Percentiles rank a stretch among this genome's conserved stretches.
phyloP scores from a whole-genome alignment of 2,329 filamentous ascomycete genomes.

The Clarireedia paspali region DNA sequence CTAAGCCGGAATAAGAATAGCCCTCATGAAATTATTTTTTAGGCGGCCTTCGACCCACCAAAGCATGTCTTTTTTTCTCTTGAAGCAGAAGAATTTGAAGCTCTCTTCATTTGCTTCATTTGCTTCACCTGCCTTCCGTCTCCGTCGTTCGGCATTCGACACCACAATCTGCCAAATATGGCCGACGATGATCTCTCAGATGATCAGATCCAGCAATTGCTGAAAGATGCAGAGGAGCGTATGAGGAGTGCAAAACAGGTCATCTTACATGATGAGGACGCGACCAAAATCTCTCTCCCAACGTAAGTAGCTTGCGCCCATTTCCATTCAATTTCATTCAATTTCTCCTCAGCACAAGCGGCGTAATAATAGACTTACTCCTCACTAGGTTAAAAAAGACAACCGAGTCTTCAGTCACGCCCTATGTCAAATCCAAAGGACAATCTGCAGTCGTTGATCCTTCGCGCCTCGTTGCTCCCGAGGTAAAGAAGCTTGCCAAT shows the following conservation, averaged over 20 bases:
- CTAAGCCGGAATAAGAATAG: not conserved
- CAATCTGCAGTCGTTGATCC: slow-evolving; percentile 46
- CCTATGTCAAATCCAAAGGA: slow-evolving; percentile 46
- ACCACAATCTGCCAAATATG: slow-evolving; percentile 14
- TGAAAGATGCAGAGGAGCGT: slow-evolving; percentile 55
- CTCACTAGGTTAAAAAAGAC: slow-evolving; percentile 2
- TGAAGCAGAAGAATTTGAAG: not conserved
- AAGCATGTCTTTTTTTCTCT: not conserved
- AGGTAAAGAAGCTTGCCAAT: slow-evolving; percentile 39
- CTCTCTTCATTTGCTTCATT: not conserved
- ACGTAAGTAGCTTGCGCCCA: not conserved
- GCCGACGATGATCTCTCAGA: slow-evolving; percentile 46
- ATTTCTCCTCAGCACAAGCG: not conserved
- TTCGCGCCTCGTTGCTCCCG: slow-evolving; percentile 39
- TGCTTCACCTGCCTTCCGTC: not conserved
- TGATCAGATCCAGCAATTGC: slow-evolving; percentile 54
- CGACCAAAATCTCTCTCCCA: slow-evolving; percentile 11
- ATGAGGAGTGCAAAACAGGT: slow-evolving; percentile 35
- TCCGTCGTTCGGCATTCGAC: not conserved
- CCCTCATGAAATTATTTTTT: slow-evolving; percentile 1
- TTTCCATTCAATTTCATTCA: not conserved
- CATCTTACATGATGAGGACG: not conserved
- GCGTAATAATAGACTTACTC: not conserved
- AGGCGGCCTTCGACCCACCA: slow-evolving; percentile 4
- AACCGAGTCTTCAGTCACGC: slow-evolving; percentile 31